Conservation (phyloP, 805 yeast genomes). For the Candida boleticola region DNA sequence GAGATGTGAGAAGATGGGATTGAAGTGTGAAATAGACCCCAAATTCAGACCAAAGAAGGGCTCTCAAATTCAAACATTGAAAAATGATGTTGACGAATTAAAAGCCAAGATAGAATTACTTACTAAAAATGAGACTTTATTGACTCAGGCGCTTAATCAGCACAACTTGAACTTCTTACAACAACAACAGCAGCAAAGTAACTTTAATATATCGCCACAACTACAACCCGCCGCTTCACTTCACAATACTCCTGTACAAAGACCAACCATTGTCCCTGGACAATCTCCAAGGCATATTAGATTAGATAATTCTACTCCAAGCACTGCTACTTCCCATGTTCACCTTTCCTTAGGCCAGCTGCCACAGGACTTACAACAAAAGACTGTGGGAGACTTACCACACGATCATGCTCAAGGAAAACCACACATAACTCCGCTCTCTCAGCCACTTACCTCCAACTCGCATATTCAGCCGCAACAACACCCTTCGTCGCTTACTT, state of each 20-base stretch:
- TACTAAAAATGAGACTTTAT: conserved; percentile 60
- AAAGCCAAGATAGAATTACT: conserved; percentile 68
- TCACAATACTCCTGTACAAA: conserved; percentile 7
- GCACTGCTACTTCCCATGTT: conserved; percentile 8
- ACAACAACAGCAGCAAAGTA: conserved; percentile 14
- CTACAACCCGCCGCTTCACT: conserved; percentile 3
- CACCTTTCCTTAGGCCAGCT: conserved; percentile 8
- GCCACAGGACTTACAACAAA: conserved; percentile 9
- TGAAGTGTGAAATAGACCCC: conserved; percentile 87
- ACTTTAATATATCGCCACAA: conserved; percentile 5
- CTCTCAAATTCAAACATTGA: conserved; percentile 77
- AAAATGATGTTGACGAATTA: conserved; percentile 82
- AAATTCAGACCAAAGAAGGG: conserved; percentile 90
- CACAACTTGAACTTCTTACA: conserved; percentile 33
- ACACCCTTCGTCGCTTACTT: conserved; percentile 2
- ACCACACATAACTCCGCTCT: background rate
- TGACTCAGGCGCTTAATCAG: conserved; percentile 60
- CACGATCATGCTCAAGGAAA: background rate
- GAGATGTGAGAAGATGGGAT: conserved; percentile 75
- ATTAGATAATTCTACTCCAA: conserved; percentile 5
- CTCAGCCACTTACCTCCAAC: background rate
- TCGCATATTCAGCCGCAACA: background rate
- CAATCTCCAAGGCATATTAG: background rate
- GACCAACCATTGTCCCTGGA: conserved; percentile 1
- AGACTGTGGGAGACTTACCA: conserved; percentile 5